phyloP scores from a whole-genome alignment of 2,329 filamentous ascomycete species.

The Ascochyta viciae-villosae region DNA sequence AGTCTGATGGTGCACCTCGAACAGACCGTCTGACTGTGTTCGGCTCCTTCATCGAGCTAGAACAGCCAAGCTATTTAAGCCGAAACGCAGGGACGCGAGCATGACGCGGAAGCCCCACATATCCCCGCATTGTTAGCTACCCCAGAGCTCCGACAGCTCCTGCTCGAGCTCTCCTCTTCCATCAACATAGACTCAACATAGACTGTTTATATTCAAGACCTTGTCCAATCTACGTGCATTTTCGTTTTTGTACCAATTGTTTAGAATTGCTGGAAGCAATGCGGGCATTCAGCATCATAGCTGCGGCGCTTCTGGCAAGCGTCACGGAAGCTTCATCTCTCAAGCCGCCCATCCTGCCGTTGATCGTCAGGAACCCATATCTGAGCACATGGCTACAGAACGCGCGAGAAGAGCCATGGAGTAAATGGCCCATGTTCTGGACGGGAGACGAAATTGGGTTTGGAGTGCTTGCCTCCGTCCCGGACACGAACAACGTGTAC shows the following conservation, averaged over 20 bases:
- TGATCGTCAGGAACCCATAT: slow-evolving; percentile 60
- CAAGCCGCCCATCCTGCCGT: slow-evolving; percentile 60
- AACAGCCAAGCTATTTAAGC: not conserved
- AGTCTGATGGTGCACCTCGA: too few species aligned
- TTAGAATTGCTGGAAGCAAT: slow-evolving; percentile 26
- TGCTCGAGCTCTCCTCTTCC: not conserved
- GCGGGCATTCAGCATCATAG: slow-evolving; percentile 31
- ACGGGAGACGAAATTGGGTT: slow-evolving; percentile 73
- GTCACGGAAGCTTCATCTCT: slow-evolving; percentile 59
- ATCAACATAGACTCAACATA: not conserved
- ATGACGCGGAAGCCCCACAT: slow-evolving; percentile 16
- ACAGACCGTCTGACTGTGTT: too few species aligned
- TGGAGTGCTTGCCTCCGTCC: slow-evolving; percentile 67
- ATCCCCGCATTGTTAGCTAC: slow-evolving; percentile 16
- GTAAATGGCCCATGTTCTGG: slow-evolving; percentile 86
- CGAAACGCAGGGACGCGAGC: slow-evolving; percentile 6
- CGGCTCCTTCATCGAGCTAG: too few species aligned
- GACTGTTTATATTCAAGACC: not conserved
- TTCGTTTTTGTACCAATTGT: not conserved
- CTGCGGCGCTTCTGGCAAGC: slow-evolving; percentile 51
- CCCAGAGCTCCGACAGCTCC: slow-evolving; percentile 10
- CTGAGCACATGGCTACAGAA: slow-evolving; percentile 64
- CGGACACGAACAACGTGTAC: slow-evolving; percentile 66
- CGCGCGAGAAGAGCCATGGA: slow-evolving; percentile 78
- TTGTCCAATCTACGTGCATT: not conserved